Evolutionary conservation across 2,329 filamentous ascomycete genomes (phyloP), one percentile per base, ranked within the genome.

Genomic region (Colletotrichum sp.): DNA sequence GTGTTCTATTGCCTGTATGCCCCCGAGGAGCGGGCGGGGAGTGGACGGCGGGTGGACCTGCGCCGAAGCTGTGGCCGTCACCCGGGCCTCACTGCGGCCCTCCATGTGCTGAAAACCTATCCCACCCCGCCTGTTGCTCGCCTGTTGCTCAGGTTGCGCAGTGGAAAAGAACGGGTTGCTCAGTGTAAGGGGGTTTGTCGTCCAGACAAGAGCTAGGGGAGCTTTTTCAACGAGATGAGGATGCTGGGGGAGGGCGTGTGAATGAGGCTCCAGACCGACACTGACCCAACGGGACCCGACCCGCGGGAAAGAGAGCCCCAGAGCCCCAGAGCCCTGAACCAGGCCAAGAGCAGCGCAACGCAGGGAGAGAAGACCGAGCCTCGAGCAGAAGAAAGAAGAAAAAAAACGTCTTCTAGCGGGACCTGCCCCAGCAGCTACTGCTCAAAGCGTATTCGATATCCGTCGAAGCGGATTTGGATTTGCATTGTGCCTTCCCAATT

Each of bases 111-210:
- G 62, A 62, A 22, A 65, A n/a, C 27, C 30, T 68, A 73, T 22
- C 36, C 52, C 72, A 67, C 36, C 44, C 63, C 39, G n/a, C 32
- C 25, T 34, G 22, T 34, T 64, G 62, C 73, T 71, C 57, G 63
- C 65, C 71, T 63, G 64, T 69, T 70, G 57, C 55, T 64, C 34
- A 32, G n/a, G 62, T 64, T 64, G 62, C 62, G 32, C 64, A 62
- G 57, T 64, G 57, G 69, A 32, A 72, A 72, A 76, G 27, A 12
- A 29, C 73, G 73, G 73, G 73, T 76, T 76, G 73, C 73, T 66
- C 64, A 59, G 73, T 76, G 73, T 49, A 76, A 73, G 73, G 70
- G 70, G 67, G 29, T 67, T 72, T 25, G 73, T 73, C 22, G 73
- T 64, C 64, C 29, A 59, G 59, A 25, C 55, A 15, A 62, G 72